Evolutionary conservation across 768 basidiomycete genomes (phyloP), one percentile per base, ranked within the genome.

Genomic region (Suillus bovinus): DNA sequence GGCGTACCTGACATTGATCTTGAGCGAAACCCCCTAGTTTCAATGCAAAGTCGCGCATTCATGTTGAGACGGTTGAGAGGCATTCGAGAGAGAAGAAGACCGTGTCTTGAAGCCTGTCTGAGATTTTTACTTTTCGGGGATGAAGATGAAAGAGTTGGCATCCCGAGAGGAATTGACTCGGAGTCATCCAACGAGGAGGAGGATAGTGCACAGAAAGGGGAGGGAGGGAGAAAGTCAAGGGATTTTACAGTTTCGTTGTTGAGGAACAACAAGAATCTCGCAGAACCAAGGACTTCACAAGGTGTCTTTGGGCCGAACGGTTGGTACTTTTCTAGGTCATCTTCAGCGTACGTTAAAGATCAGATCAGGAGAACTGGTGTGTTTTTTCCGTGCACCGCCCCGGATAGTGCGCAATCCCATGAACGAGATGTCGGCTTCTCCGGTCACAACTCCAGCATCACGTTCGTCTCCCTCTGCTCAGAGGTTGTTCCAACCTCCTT

Each of bases 301-400:
- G 94, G 92, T 2, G 84, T 88, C 0, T 96, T 96, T 78, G 91
- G 94, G 1, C 91, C 91, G 0, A 93, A 93, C 70, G 95, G 94
- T 93, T 62, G 52, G 80, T 70, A 4, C 8, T 11, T 31, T 44
- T 4, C 29, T 29, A 24, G 4, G 9, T 29, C 60, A 39, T 20
- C 38, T 36, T 29, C 4, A 2, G 20, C 47, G 64, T 53, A 65
- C 22, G 31, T n/a, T 57, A 29, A 36, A 17, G 49, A n/a, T 46
- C 64, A 24, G 41, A 13, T 53, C 65, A 96, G 94, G 93, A 55
- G 88, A 94, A 77, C 78, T 96, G 1, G 84, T 96, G 0, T 93
- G 88, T 70, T 95, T 96, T 77, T 95, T 91, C 77, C 84, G 88
- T 50, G 85, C 88, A 4, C 87, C 90, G 2, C 88, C 87, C 22